Base-by-base conservation (phyloP, 352 stramenopile species). In the Pythium rishiriense region DNA sequence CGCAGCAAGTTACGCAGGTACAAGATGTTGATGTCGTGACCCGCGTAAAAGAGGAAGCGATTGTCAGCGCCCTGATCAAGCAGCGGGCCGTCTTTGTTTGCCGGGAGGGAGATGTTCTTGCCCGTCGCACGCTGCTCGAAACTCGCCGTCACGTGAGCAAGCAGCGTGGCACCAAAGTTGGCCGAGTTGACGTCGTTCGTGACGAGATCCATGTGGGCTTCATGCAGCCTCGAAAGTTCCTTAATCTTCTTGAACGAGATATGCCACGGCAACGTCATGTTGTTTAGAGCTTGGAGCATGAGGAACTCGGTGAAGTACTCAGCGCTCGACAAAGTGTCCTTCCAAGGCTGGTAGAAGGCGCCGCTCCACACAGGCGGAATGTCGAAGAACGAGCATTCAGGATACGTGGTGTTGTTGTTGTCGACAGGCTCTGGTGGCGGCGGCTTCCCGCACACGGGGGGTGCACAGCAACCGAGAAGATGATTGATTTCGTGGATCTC, bases 281-380 rank as follows among this genome's bases (percentile, higher is more conserved):
- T 91, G 72, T 93, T 93, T 22, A 93, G 76, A 39, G 73, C 82
- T 47, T 89, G 80, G 17, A 91, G 69, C 58, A 90, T 66, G 49
- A 90, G 72, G 73, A 81, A 91, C 62, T 93, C 84, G 17, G 84
- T 86, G 52, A 93, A 88, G 61, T 91, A 93, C 56, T 88, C 75
- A 26, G 81, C 58, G 12, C 76, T 76, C 19, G 84, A 91, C 19
- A 93, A 68, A 9, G 81, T 74, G 55, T 93, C 84, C n/a, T 78
- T 78, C 84, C 84, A 93, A 12, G 84, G 84, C 52, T 78, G 58
- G 53, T 91, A 93, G 64, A 91, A 93, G 7, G 76, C 79, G 52
- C 84, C 84, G 48, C 82, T 88, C 84, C 84, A 93, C 11, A 70
- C 49, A 5, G 84, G 73, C 9, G 76, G 73, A 17, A 93, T 80